Evolutionary conservation across 805 yeast species (phyloP).

Genomic region (Saccharomycopsis sp.): DNA sequence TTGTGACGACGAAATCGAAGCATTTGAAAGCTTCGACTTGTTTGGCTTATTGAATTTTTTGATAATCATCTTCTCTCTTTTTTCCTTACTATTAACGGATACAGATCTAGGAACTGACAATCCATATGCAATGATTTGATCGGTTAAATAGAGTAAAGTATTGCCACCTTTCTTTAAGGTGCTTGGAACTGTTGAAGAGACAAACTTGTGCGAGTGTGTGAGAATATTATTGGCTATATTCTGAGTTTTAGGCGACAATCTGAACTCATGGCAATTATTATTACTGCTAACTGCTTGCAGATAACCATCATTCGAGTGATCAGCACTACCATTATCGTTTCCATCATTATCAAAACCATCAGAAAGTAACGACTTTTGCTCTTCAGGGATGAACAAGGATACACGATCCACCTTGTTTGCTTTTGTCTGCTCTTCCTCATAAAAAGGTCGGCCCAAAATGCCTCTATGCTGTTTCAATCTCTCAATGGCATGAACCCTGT

Average conservation of each 20-base stretch:
- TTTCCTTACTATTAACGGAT: conserved; percentile 25
- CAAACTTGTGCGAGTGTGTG: conserved; percentile 1
- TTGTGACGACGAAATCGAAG: neutral
- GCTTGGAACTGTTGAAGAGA: conserved; percentile 17
- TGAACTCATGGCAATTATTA: neutral
- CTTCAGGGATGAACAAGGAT: conserved; percentile 16
- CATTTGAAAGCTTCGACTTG: neutral
- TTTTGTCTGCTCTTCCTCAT: conserved; percentile 50
- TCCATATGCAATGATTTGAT: conserved; percentile 50
- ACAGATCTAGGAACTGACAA: conserved; percentile 50
- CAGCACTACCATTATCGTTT: conserved; percentile 13
- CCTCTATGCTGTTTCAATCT: conserved; percentile 61
- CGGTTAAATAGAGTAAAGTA: conserved; percentile 40
- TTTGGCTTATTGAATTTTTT: neutral
- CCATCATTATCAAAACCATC: conserved; percentile 8
- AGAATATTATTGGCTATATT: conserved; percentile 20
- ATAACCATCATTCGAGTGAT: conserved; percentile 11
- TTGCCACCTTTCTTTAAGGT: conserved; percentile 30
- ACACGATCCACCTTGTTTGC: conserved; percentile 19
- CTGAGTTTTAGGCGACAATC: neutral
- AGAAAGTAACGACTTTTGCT: conserved; percentile 2
- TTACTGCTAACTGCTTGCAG: conserved; percentile 3
- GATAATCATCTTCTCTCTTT: conserved; percentile 23
- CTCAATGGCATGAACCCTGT: conserved; percentile 51
- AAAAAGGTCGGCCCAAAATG: conserved; percentile 66